Evolutionary conservation across 495 filamentous ascomycete species (phyloP).

Genomic region (Podospora pseudocomata): DNA sequence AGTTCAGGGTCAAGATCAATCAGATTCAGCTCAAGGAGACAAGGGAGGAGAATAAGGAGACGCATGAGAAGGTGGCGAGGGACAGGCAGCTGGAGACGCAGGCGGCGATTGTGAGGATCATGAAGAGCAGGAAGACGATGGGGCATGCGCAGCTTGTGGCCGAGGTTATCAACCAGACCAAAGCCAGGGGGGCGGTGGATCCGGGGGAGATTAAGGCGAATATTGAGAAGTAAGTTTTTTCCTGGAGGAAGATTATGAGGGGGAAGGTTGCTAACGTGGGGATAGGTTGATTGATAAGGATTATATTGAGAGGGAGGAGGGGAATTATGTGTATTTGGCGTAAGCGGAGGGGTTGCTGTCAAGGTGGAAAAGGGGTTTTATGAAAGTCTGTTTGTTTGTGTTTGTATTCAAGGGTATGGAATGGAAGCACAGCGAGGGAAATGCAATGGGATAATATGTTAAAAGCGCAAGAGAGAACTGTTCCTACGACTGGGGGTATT

Average conservation of each 20-base stretch:
- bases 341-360: conserved; percentile 29
- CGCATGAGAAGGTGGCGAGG: conserved; percentile 80
- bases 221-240: conserved; percentile 76
- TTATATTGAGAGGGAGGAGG: conserved; percentile 85
- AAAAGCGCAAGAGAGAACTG: too few relatives aligned
- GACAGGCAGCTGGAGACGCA: conserved; percentile 95
- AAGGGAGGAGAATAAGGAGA: conserved; percentile 79
- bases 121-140: conserved; percentile 93
- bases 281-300: conserved; percentile 88
- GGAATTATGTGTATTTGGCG: conserved; percentile 77
- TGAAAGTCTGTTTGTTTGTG: too few relatives aligned
- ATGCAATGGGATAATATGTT: too few relatives aligned
- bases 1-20: conserved; percentile 96
- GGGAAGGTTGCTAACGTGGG: background rate
- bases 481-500: too few relatives aligned
- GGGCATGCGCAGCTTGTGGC: conserved; percentile 74
- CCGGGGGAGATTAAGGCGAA: conserved; percentile 87
- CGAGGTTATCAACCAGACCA: conserved; percentile 86
- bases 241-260: background rate
- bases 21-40: conserved; percentile 97
- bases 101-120: conserved; percentile 92
- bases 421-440: too few relatives aligned
- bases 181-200: conserved; percentile 76
- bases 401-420: too few relatives aligned
- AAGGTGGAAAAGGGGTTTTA: too few relatives aligned